phyloP scores from a whole-genome alignment of 169 alveolate genomes.

The Amoebophrya sp. region DNA sequence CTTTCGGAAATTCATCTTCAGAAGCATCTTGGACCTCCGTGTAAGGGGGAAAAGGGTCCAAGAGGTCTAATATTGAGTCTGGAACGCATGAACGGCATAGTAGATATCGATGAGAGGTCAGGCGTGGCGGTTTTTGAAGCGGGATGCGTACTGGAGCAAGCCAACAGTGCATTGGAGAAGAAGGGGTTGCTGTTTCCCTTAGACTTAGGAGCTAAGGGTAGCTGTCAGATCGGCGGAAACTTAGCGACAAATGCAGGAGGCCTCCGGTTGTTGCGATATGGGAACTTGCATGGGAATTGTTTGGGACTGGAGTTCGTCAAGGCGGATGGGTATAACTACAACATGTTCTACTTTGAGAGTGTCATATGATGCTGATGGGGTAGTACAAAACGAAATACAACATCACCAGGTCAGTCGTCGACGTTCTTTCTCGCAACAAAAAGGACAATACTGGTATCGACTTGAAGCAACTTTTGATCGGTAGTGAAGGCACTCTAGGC shows the following conservation, averaged over 20 bases:
- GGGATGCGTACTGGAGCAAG: conserved; percentile 35
- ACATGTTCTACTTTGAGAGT: neutral
- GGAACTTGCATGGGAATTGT: conserved; percentile 61
- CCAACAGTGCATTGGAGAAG: neutral
- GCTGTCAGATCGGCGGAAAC: conserved; percentile 76
- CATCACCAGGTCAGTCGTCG: conserved; percentile 38
- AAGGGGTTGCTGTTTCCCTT: conserved; percentile 49
- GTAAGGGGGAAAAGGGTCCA: too few species aligned
- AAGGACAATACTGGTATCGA: conserved; percentile 68
- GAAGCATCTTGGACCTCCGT: too few species aligned
- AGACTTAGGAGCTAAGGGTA: conserved; percentile 74
- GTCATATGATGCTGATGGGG: neutral
- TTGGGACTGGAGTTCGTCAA: conserved; percentile 67
- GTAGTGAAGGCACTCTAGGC: conserved; percentile 76
- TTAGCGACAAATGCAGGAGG: conserved; percentile 79
- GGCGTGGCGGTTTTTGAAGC: conserved; percentile 38
- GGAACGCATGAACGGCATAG: neutral
- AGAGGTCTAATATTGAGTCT: too few species aligned
- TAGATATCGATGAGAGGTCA: conserved; percentile 29
- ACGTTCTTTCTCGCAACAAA: conserved; percentile 50
- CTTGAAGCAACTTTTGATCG: conserved; percentile 67
- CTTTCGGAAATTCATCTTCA: too few species aligned
- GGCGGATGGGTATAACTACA: conserved; percentile 52
- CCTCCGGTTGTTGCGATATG: conserved; percentile 60
- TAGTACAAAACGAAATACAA: neutral